A percentile compares a stretch with the other conserved stretches of the same genome.
Conservation (phyloP, 2,329 filamentous ascomycete genomes). For the Penicillium palitans region DNA sequence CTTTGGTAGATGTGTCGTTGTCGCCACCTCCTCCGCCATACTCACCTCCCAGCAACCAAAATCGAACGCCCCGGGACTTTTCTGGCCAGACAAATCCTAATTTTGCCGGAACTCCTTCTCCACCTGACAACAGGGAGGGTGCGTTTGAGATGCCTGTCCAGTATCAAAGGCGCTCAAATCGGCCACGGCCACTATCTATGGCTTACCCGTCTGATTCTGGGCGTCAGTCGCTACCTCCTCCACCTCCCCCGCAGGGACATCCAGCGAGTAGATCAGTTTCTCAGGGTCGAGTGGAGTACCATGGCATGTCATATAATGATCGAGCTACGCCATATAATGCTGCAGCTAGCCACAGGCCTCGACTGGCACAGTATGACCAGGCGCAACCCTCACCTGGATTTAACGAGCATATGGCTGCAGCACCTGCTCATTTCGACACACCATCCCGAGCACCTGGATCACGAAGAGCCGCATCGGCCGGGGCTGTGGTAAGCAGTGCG, state of each 20-base stretch:
- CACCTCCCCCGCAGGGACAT: constrained; percentile 38
- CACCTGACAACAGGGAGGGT: constrained; percentile 17
- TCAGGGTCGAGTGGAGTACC: constrained; percentile 32
- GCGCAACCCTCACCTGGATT: constrained; percentile 22
- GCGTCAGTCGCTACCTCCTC: constrained; percentile 37
- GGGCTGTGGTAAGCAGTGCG: constrained; percentile 40
- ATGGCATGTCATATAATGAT: constrained; percentile 15
- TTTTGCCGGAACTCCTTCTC: constrained; percentile 18
- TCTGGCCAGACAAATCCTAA: constrained; percentile 19
- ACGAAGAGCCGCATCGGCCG: constrained; percentile 48
- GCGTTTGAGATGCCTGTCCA: constrained; percentile 24
- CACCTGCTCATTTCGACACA: constrained; percentile 25
- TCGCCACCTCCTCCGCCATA: constrained; percentile 43
- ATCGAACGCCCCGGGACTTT: constrained; percentile 15
- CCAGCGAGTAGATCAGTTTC: constrained; percentile 37
- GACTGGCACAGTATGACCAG: constrained; percentile 23
- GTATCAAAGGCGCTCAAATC: constrained; percentile 29
- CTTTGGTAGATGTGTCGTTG: constrained; percentile 28
- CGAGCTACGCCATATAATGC: constrained; percentile 7
- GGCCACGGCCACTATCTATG: constrained; percentile 38
- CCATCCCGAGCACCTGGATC: constrained; percentile 41
- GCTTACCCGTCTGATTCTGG: constrained; percentile 28
- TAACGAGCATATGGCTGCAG: constrained; percentile 11
- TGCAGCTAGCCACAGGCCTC: constrained; percentile 19
- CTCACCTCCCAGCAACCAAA: constrained; percentile 38